phyloP scores from a whole-genome alignment of 2,329 filamentous ascomycete species.

The Plenodomus lindquistii region DNA sequence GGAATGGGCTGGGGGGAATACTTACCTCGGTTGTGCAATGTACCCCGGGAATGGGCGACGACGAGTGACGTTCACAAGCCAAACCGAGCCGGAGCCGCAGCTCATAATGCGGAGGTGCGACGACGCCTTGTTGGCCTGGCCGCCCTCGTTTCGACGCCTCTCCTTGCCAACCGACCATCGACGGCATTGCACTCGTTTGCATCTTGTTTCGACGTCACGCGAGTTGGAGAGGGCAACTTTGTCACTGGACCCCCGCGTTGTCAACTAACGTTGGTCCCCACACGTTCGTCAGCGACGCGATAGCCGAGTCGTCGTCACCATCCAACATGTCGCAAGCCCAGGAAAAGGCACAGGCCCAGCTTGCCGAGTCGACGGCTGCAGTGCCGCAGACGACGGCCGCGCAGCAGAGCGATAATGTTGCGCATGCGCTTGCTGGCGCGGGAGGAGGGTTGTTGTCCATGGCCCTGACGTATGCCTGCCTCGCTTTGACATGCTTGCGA shows the following conservation, averaged over 20 bases:
- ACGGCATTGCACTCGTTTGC: neutral
- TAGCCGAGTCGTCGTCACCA: neutral
- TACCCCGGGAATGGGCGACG: slow-evolving; percentile 24
- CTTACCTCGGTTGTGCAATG: slow-evolving; percentile 34
- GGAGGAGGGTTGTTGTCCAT: slow-evolving; percentile 95
- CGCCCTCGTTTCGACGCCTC: slow-evolving; percentile 10
- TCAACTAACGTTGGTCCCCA: neutral
- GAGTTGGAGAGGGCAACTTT: neutral
- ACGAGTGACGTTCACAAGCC: slow-evolving; percentile 41
- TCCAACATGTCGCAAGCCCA: slow-evolving; percentile 34
- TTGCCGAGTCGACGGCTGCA: slow-evolving; percentile 38
- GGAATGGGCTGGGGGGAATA: slow-evolving; percentile 21
- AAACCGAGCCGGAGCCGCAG: slow-evolving; percentile 27
- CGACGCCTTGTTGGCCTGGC: slow-evolving; percentile 3
- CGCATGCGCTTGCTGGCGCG: slow-evolving; percentile 88
- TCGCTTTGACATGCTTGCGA: slow-evolving; percentile 1
- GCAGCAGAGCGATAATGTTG: slow-evolving; percentile 94
- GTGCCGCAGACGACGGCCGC: slow-evolving; percentile 63
- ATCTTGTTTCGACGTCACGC: neutral
- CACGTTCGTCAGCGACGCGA: too few relatives aligned
- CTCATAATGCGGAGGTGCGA: slow-evolving; percentile 29
- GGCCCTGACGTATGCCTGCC: slow-evolving; percentile 74
- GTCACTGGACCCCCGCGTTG: neutral
- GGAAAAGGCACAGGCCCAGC: slow-evolving; percentile 39
- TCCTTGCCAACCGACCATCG: neutral